These are phyloP conservation scores for Bisporella sp. DNA, from an alignment of 2,329 filamentous ascomycete species.

Conservation along the genomic window DNA sequence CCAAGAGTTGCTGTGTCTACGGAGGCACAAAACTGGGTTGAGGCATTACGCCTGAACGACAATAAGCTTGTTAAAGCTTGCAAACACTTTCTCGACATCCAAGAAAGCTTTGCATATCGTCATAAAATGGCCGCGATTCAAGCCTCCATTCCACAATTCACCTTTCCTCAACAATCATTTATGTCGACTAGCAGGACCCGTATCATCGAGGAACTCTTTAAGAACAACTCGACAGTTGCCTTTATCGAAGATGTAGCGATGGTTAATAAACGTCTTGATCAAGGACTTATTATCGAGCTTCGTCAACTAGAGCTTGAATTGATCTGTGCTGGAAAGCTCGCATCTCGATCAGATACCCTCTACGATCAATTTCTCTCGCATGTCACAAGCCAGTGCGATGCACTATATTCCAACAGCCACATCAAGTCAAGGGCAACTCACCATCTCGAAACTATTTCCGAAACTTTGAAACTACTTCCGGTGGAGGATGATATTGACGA, in stretches of 20 bases:
- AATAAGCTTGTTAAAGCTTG: background rate
- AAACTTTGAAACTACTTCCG: slow-evolving; percentile 15
- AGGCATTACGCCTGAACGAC: background rate
- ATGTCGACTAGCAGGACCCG: slow-evolving; percentile 10
- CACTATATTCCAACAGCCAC: slow-evolving; percentile 9
- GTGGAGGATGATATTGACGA: slow-evolving; percentile 13
- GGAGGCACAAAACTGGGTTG: background rate
- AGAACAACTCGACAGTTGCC: slow-evolving; percentile 12
- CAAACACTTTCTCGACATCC: background rate
- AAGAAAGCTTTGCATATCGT: background rate
- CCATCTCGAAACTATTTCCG: slow-evolving; percentile 15
- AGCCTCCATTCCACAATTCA: background rate
- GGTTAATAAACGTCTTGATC: slow-evolving; percentile 12
- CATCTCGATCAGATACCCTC: slow-evolving; percentile 14
- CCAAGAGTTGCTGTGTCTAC: slow-evolving; percentile 5
- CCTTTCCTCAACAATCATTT: slow-evolving; percentile 12
- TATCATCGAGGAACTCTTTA: slow-evolving; percentile 18
- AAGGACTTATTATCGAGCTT: slow-evolving; percentile 12
- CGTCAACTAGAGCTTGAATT: slow-evolving; percentile 18
- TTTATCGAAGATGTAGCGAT: slow-evolving; percentile 16
- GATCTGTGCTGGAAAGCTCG: slow-evolving; percentile 18
- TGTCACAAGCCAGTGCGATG: slow-evolving; percentile 13
- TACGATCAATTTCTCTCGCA: slow-evolving; percentile 13
- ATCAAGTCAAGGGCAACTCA: slow-evolving; percentile 7
- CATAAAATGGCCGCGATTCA: background rate